These are phyloP conservation scores for Orbilia brochopaga DNA, from an alignment of 2,329 filamentous ascomycete genomes.

Conservation along the genomic window DNA sequence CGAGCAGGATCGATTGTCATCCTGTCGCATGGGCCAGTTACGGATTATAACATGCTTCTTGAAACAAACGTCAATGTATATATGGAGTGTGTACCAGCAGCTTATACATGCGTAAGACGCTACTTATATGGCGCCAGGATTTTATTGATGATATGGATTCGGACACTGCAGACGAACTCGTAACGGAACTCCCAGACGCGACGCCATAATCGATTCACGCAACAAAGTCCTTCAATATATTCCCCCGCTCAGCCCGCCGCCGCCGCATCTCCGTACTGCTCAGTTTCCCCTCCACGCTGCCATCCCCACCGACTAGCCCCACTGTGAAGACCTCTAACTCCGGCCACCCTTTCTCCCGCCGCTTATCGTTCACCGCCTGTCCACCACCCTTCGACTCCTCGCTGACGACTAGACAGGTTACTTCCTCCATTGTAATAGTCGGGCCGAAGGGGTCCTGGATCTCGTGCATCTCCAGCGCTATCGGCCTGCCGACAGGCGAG, in stretches of 20 bases:
- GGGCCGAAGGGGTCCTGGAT: slow-evolving; percentile 90
- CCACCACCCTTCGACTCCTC: slow-evolving; percentile 86
- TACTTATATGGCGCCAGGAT: too few relatives aligned
- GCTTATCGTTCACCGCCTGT: slow-evolving; percentile 81
- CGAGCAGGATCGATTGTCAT: too few relatives aligned
- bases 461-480: slow-evolving; percentile 78
- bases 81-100: too few relatives aligned
- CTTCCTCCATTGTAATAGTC: slow-evolving; percentile 78
- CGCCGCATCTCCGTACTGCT: slow-evolving; percentile 55
- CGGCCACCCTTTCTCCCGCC: slow-evolving; percentile 76
- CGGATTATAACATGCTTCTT: not conserved
- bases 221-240: slow-evolving; percentile 39
- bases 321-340: slow-evolving; percentile 83
- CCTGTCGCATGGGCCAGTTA: not conserved
- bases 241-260: slow-evolving; percentile 30
- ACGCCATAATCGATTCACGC: slow-evolving; percentile 7
- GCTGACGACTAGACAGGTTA: slow-evolving; percentile 83
- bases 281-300: slow-evolving; percentile 59
- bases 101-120: too few relatives aligned
- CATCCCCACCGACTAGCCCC: slow-evolving; percentile 77
- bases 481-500: slow-evolving; percentile 31
- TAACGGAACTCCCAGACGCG: not conserved
- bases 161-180: too few relatives aligned
- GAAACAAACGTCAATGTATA: too few relatives aligned
- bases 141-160: too few relatives aligned